These are phyloP conservation scores for Xylariaceae sp. DNA, from an alignment of 2,329 filamentous ascomycete species.

Conservation along the genomic window DNA sequence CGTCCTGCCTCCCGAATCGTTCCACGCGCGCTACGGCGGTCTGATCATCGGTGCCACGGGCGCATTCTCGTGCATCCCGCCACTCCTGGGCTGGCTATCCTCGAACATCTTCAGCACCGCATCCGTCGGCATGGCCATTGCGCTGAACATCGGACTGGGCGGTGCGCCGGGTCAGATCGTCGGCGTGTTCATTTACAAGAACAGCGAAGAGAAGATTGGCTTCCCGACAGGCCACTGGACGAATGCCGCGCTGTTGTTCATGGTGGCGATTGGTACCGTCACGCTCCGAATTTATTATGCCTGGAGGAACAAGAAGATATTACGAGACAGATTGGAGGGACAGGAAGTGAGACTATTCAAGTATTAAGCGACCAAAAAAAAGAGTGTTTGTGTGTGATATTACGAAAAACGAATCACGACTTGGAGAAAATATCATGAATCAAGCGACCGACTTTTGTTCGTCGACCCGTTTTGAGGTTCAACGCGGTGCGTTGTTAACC, in stretches of 20 bases:
- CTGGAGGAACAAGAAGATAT: conserved; percentile 38
- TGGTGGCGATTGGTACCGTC: conserved; percentile 25
- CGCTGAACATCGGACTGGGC: conserved; percentile 61
- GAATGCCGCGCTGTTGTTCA: conserved; percentile 42
- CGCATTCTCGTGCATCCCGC: conserved; percentile 63
- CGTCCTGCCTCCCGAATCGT: conserved; percentile 55
- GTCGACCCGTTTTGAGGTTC: no score
- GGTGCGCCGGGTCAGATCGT: conserved; percentile 66
- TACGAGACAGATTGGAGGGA: conserved; percentile 30
- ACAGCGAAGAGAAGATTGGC: conserved; percentile 51
- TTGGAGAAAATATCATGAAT: no score
- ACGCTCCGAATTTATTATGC: conserved; percentile 51
- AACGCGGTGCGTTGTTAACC: no score
- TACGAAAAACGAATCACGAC: no score
- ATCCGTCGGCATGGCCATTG: conserved; percentile 62
- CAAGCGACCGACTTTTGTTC: no score
- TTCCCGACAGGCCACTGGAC: conserved; percentile 63
- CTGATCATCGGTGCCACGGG: conserved; percentile 63
- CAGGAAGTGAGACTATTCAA: conserved; percentile 38
- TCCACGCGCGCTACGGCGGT: conserved; percentile 59
- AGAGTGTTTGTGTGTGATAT: no score
- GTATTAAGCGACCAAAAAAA: conserved; percentile 19
- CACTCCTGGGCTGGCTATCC: conserved; percentile 63
- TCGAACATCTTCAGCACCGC: conserved; percentile 62
- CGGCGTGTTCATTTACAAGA: conserved; percentile 69